Evolutionary conservation across 257 asterid species (phyloP).

Genomic region (Nicotiana benthamiana): DNA sequence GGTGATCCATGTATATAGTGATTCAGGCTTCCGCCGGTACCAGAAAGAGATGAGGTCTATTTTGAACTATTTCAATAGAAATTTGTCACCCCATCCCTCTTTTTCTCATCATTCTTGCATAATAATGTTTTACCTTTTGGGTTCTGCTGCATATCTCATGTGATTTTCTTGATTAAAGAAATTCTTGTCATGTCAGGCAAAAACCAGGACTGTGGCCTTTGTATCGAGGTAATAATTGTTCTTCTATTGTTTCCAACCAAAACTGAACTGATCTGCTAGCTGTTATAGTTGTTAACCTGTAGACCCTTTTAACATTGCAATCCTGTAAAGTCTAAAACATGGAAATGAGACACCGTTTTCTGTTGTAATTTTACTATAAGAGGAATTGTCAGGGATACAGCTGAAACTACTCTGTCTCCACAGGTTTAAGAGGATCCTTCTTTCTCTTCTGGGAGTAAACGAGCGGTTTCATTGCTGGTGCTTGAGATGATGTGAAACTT

Average conservation of each 20-base stretch:
- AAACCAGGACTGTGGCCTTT: conserved; percentile 93
- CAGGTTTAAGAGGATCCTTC: background rate
- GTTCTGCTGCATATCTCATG: background rate
- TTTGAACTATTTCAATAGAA: background rate
- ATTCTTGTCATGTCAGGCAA: conserved; percentile 41
- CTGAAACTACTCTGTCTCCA: background rate
- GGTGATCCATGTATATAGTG: conserved; percentile 91
- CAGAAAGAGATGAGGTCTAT: conserved; percentile 91
- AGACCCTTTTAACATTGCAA: background rate
- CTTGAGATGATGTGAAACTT: background rate
- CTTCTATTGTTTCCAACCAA: background rate
- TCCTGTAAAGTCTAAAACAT: background rate
- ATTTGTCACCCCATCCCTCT: background rate
- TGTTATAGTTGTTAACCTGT: background rate
- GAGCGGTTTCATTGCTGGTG: background rate
- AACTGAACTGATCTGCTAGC: background rate
- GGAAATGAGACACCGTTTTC: background rate
- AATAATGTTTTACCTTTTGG: background rate
- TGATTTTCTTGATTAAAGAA: background rate
- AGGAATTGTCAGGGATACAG: background rate
- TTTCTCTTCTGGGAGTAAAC: background rate
- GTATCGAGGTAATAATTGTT: conserved; percentile 67
- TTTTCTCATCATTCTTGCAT: background rate
- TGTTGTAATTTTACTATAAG: background rate
- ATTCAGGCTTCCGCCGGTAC: conserved; percentile 83